Conservation (phyloP, 345 rosid species). For the Eucalyptus microcorys region DNA sequence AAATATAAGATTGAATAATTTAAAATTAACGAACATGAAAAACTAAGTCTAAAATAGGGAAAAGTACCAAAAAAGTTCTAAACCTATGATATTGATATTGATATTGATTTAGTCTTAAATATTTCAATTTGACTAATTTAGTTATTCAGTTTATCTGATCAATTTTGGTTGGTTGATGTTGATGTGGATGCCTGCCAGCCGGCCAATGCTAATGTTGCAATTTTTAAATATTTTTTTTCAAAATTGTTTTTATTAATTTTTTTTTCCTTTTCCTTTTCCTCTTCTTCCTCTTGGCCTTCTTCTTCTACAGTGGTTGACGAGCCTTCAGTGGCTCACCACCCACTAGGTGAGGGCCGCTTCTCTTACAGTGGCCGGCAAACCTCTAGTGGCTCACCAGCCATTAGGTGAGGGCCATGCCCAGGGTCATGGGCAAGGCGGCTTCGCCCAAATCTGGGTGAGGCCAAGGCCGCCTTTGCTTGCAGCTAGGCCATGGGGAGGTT, state of each 20-base stretch:
- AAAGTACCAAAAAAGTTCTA: rapidly evolving
- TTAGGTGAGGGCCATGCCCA: rapidly evolving
- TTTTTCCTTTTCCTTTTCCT: rapidly evolving
- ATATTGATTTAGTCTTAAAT: no score
- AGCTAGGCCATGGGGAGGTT: no score
- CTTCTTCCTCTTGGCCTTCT: no score
- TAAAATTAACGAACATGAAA: neutral
- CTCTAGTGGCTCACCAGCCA: no score
- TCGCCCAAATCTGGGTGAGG: rapidly evolving
- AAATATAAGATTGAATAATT: neutral
- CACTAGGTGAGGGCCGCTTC: rapidly evolving
- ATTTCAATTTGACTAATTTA: rapidly evolving
- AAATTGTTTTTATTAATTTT: no score
- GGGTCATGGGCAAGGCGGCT: rapidly evolving
- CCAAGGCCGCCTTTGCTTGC: rapidly evolving
- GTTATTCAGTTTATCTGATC: rapidly evolving
- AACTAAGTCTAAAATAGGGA: neutral
- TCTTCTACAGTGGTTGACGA: rapidly evolving
- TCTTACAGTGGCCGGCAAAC: no score
- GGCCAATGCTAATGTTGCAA: rapidly evolving
- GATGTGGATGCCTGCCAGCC: rapidly evolving
- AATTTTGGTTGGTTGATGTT: rapidly evolving
- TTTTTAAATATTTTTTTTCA: no score
- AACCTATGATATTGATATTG: rapidly evolving
- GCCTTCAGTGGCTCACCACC: rapidly evolving